Conservation (phyloP, 179 eudicot genomes). For the Beta macrorhiza region DNA sequence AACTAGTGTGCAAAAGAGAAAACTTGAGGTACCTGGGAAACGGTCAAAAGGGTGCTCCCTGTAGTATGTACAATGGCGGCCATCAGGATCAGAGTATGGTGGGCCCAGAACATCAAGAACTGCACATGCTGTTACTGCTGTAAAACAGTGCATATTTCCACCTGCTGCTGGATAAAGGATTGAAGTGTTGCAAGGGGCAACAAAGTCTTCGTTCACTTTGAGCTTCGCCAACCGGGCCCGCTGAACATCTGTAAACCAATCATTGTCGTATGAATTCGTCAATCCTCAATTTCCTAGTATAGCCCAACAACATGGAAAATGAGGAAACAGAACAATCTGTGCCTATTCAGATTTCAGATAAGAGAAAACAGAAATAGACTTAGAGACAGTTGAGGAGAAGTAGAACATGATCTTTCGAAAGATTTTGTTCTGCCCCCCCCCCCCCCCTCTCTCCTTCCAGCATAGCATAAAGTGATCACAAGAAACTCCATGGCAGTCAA, state of each 20-base stretch:
- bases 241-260: constrained; percentile 22
- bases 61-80: constrained; percentile 83
- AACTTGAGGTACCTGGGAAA: constrained; percentile 46
- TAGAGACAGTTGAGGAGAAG: neutral
- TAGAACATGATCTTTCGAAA: no score
- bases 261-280: neutral
- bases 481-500: no score
- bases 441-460: no score
- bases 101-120: constrained; percentile 87
- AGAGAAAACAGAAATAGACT: neutral
- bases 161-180: constrained; percentile 82
- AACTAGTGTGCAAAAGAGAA: neutral
- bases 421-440: no score
- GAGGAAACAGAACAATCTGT: neutral
- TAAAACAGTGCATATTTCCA: constrained; percentile 90
- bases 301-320: neutral
- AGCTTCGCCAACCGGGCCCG: constrained; percentile 58
- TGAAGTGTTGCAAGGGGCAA: constrained; percentile 72
- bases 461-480: neutral
- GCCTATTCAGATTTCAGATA: neutral
- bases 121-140: constrained; percentile 77
- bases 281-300: neutral
- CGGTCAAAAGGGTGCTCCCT: constrained; percentile 49
- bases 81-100: constrained; percentile 80
- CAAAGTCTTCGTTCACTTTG: constrained; percentile 54